phyloP scores from a whole-genome alignment of 2,329 filamentous ascomycete species.

The Fusarium coffeatum region DNA sequence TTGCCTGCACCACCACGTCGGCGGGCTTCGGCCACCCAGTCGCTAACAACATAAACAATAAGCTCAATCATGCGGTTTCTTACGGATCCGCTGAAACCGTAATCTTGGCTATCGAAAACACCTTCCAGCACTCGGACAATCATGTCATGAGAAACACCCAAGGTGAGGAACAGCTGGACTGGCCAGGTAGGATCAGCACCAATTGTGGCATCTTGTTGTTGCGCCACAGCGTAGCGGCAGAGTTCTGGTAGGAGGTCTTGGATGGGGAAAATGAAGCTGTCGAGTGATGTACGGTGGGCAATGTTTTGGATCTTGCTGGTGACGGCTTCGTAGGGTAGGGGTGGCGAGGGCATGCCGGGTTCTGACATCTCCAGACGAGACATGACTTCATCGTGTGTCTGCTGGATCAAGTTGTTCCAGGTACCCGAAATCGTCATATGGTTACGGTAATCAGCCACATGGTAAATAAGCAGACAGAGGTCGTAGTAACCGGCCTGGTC shows the following conservation, averaged over 20 bases:
- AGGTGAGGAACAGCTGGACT: conserved; percentile 64
- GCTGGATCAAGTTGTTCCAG: conserved; percentile 84
- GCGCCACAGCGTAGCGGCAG: conserved; percentile 70
- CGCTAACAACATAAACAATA: conserved; percentile 61
- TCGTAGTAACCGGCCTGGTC: conserved; percentile 95
- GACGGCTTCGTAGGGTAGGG: conserved; percentile 76
- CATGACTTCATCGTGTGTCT: conserved; percentile 70
- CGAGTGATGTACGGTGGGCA: conserved; percentile 71
- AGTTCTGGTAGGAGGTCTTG: conserved; percentile 70
- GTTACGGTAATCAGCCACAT: conserved; percentile 90
- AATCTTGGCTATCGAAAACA: conserved; percentile 69
- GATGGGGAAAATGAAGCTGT: conserved; percentile 75
- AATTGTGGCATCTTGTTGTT: conserved; percentile 68
- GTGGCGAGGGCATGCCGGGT: conserved; percentile 54
- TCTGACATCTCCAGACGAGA: conserved; percentile 58
- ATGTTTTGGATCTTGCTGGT: conserved; percentile 72
- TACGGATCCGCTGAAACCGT: conserved; percentile 65
- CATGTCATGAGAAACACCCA: conserved; percentile 68
- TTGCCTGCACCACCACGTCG: conserved; percentile 58
- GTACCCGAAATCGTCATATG: conserved; percentile 84
- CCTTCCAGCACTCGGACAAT: conserved; percentile 67
- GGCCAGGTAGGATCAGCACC: conserved; percentile 69
- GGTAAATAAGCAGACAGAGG: conserved; percentile 91
- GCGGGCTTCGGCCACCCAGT: conserved; percentile 63
- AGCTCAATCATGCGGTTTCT: conserved; percentile 66